Evolutionary conservation across 768 basidiomycete genomes (phyloP), one percentile per base, ranked within the genome.

Genomic region (Mycena filopes): DNA sequence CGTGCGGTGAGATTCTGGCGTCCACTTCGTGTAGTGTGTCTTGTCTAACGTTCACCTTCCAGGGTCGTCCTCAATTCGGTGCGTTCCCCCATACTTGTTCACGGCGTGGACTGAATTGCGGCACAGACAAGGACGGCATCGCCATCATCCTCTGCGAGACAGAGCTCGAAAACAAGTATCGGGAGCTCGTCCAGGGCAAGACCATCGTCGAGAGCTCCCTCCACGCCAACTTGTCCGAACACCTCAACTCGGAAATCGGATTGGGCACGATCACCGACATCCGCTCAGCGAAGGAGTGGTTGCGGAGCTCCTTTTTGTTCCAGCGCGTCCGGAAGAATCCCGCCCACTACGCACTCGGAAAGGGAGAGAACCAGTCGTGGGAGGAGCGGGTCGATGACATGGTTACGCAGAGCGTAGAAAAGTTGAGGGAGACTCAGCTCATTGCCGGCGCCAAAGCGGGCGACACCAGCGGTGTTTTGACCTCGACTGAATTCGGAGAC

Each of bases 31-130:
- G 29, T 36, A 53, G 21, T 26, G 45, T 28, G n/a, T 29, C n/a
- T 41, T 55, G 10, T 54, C 47, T 45, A 33, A 41, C 33, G 8
- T 25, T 29, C 36, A 29, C 18, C 3, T n/a, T 43, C 41, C 60
- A 94, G 89, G 95, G 96, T 11, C 85, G 96, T 36, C 95, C 96
- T 28, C 96, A 98, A 76, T 97, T 94, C 73, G 95, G 95, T 89
- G 73, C 47, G 74, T 65, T n/a, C 25, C 16, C 49, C 16, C 1
- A 3, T 36, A 12, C 29, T n/a, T 26, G 23, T 20, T 18, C 16
- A 25, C 28, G 25, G 6, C n/a, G 21, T 31, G 23, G 23, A 55
- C 51, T 54, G 33, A 43, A 23, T 15, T 46, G 5, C 41, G 25
- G 21, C 65, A 58, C 70, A 92, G 95, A 96, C 76, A 90, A 87